Evolutionary conservation across 2,329 filamentous ascomycete genomes (phyloP).

Genomic region (Coniochaeta sp.): DNA sequence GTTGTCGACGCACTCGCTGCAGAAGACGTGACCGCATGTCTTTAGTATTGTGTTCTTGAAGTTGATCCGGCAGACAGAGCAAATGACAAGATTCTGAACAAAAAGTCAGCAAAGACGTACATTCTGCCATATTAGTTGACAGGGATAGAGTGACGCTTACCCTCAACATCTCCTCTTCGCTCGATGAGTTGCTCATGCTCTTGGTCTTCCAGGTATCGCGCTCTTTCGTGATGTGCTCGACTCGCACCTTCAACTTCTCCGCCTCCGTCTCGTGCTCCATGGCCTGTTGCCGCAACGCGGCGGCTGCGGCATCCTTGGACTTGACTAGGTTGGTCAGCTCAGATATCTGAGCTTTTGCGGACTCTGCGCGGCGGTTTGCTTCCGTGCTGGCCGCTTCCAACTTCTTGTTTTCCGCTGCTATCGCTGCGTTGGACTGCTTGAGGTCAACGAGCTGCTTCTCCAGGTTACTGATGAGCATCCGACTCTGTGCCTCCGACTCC

Average conservation of each 20-base stretch:
- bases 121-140: not conserved
- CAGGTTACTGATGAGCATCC: conserved; percentile 69
- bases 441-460: conserved; percentile 87
- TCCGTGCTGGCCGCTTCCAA: conserved; percentile 68
- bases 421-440: conserved; percentile 66
- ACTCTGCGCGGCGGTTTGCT: conserved; percentile 60
- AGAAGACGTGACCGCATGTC: conserved; percentile 93
- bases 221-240: conserved; percentile 74
- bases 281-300: conserved; percentile 46
- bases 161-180: conserved; percentile 78
- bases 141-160: conserved; percentile 44
- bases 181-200: conserved; percentile 70
- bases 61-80: conserved; percentile 84
- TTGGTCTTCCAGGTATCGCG: conserved; percentile 81
- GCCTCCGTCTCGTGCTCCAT: conserved; percentile 64
- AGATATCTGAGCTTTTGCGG: conserved; percentile 64
- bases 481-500: conserved; percentile 73
- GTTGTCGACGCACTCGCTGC: conserved; percentile 82
- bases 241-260: conserved; percentile 69
- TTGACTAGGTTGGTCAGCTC: conserved; percentile 70
- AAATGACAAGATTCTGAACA: conserved; percentile 65
- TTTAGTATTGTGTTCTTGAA: conserved; percentile 94
- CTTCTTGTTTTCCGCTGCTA: conserved; percentile 65
- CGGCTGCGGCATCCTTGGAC: conserved; percentile 60
- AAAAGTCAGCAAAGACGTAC: conserved; percentile 23